A percentile compares a stretch with the other conserved stretches of the same genome.
phyloP scores from a whole-genome alignment of 257 asterid genomes.

The Ligustrum vulgare region DNA sequence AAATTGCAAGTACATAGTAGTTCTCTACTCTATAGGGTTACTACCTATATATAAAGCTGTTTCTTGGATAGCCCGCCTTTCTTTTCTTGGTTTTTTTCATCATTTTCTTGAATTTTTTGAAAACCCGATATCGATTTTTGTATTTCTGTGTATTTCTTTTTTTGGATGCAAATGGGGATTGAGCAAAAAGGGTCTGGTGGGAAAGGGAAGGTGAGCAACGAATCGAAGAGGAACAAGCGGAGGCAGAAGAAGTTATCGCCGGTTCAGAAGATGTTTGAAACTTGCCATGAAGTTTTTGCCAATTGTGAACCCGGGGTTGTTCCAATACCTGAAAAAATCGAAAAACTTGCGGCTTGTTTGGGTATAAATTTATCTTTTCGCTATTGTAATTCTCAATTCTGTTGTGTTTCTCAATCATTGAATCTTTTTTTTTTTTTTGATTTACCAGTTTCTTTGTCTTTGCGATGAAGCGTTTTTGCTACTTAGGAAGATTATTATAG shows the following conservation, averaged over 20 bases:
- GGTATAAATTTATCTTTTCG: conserved; percentile 43
- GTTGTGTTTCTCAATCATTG: not conserved
- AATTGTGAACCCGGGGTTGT: conserved; percentile 81
- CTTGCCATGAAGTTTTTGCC: conserved; percentile 68
- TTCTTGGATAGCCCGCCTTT: conserved; percentile 2
- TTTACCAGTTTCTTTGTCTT: not conserved
- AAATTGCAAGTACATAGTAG: conserved; percentile 7
- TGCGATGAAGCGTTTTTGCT: not conserved
- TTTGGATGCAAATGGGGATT: conserved; percentile 58
- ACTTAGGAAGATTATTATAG: too few relatives aligned
- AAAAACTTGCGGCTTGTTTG: conserved; percentile 59
- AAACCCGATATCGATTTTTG: conserved; percentile 21
- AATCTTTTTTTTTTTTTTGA: not conserved
- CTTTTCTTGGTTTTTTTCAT: not conserved
- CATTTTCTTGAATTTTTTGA: conserved; percentile 1
- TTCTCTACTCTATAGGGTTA: not conserved
- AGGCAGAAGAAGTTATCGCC: conserved; percentile 39
- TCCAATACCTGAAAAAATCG: conserved; percentile 64
- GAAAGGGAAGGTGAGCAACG: conserved; percentile 45
- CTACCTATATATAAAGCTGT: conserved; percentile 18
- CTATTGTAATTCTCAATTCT: not conserved
- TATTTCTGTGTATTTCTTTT: not conserved
- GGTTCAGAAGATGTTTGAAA: conserved; percentile 73
- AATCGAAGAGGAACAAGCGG: conserved; percentile 46
- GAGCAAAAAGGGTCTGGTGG: conserved; percentile 54